Evolutionary conservation across 2,329 filamentous ascomycete genomes (phyloP).

Genomic region (Akanthomyces uredinophilus): DNA sequence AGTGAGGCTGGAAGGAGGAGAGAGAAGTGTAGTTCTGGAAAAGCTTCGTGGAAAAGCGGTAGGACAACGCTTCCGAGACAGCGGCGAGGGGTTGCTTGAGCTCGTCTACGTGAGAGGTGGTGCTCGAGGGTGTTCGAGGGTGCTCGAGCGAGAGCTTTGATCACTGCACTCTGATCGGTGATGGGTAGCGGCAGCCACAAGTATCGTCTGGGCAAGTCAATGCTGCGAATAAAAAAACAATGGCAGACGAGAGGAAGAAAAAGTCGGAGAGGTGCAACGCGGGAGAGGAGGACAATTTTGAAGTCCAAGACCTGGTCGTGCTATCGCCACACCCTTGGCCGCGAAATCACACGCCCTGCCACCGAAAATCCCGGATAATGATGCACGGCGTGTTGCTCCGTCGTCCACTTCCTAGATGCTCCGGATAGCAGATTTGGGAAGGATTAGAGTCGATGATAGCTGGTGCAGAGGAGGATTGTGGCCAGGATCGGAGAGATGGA

Average conservation of each 20-base stretch:
- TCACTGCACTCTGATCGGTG: neutral
- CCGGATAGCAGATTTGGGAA: neutral
- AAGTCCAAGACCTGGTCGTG: neutral
- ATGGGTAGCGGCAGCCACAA: neutral
- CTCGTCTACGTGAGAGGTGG: neutral
- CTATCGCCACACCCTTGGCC: neutral
- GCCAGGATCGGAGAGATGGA: neutral
- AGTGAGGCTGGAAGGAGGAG: neutral
- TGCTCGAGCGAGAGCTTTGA: neutral
- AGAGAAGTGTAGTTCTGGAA: neutral
- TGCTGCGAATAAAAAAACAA: neutral
- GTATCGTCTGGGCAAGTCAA: neutral
- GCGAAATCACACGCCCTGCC: neutral
- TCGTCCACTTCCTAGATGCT: slow-evolving; percentile 1
- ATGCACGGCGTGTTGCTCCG: neutral
- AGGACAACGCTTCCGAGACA: neutral
- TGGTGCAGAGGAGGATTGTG: neutral
- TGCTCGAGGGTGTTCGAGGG: neutral
- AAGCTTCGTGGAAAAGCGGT: neutral
- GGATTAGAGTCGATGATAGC: neutral
- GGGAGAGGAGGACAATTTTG: neutral
- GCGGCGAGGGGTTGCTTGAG: neutral
- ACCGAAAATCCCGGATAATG: neutral
- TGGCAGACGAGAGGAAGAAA: neutral
- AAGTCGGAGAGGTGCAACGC: neutral